Conservation (phyloP, 2,329 filamentous ascomycete species). For the Truncatella angustata region DNA sequence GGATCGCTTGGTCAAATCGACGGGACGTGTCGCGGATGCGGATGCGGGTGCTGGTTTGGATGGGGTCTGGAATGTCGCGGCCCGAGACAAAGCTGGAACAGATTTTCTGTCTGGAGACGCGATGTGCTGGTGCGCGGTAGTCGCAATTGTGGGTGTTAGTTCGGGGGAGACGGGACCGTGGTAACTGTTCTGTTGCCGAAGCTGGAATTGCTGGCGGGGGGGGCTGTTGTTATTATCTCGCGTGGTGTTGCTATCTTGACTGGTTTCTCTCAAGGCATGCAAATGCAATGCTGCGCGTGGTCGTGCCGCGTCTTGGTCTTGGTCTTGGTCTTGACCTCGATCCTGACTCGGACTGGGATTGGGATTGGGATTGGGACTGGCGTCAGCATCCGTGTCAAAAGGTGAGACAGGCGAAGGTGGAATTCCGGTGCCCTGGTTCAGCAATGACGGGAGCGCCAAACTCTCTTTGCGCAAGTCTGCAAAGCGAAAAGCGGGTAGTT, state of each 20-base stretch:
- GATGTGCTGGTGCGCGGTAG: slow-evolving; percentile 24
- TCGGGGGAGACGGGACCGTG: slow-evolving; percentile 24
- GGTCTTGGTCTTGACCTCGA: slow-evolving; percentile 9
- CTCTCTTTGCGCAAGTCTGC: slow-evolving; percentile 43
- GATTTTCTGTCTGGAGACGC: slow-evolving; percentile 33
- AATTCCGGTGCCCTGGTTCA: slow-evolving; percentile 26
- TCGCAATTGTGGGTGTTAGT: slow-evolving; percentile 22
- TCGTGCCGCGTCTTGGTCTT: slow-evolving; percentile 14
- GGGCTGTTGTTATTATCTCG: too few relatives aligned
- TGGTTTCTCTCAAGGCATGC: too few relatives aligned
- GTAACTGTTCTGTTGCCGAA: slow-evolving; percentile 16
- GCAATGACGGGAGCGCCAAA: slow-evolving; percentile 31
- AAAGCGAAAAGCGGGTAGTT: slow-evolving; percentile 54
- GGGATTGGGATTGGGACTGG: too few relatives aligned
- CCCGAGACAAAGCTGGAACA: slow-evolving; percentile 30
- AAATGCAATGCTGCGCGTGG: slow-evolving; percentile 18
- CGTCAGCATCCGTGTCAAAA: slow-evolving; percentile 27
- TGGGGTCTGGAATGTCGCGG: slow-evolving; percentile 35
- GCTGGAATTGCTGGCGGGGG: too few relatives aligned
- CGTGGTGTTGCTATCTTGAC: slow-evolving; percentile 16
- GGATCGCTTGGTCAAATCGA: slow-evolving; percentile 30
- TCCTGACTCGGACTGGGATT: too few relatives aligned
- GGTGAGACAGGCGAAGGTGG: slow-evolving; percentile 41
- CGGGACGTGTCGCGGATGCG: slow-evolving; percentile 21
- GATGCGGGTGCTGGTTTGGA: slow-evolving; percentile 21